Base-by-base conservation (phyloP, 2,329 filamentous ascomycete genomes). In the Shiraia bambusicola region DNA sequence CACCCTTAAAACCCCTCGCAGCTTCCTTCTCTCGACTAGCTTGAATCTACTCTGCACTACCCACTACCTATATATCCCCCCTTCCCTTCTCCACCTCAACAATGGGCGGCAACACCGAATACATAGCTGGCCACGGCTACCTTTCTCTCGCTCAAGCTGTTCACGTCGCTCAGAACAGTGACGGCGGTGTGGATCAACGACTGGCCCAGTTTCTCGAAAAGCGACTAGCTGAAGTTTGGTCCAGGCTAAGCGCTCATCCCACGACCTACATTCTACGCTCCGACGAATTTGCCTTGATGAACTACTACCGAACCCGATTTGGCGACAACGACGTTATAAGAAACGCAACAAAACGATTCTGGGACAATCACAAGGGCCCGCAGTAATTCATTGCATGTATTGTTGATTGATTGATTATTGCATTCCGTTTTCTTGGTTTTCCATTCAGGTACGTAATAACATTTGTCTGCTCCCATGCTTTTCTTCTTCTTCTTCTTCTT, bases 261-360 rank as follows among this genome's bases (percentile, higher is more conserved):
- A 70, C 79, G 36, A 74, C 75, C n/a, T 94, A 92, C 67, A 69
- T 93, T 50, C 82, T 94, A 73, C 82, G 75, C 25, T 75, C 78
- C 49, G 82, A 88, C 67, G 88, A 95, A 70, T 94, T 93, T 60
- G 82, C 87, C 40, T 77, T 94, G 46, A 90, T 94, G 80, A 94
- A 93, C 73, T 92, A 85, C 69, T 92, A 86, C 67, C 84, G 87
- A 49, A 70, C 78, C 49, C 79, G 84, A 8, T 89, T 86, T 61
- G 66, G 72, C 22, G 79, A 80, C 45, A 71, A 70, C 12, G 61
- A 68, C 17, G 59, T 78, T 34, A 74, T 78, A 15, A 73, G 75
- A 54, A 69, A 68, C 37, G 78, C 78, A 9, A 75, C 80, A 37
- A 75, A 72, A 47, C 76, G 79, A 11, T 83, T 78, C 59, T 83